Base-by-base conservation (phyloP, 495 filamentous ascomycete species). In the Aspergillus leporis region DNA sequence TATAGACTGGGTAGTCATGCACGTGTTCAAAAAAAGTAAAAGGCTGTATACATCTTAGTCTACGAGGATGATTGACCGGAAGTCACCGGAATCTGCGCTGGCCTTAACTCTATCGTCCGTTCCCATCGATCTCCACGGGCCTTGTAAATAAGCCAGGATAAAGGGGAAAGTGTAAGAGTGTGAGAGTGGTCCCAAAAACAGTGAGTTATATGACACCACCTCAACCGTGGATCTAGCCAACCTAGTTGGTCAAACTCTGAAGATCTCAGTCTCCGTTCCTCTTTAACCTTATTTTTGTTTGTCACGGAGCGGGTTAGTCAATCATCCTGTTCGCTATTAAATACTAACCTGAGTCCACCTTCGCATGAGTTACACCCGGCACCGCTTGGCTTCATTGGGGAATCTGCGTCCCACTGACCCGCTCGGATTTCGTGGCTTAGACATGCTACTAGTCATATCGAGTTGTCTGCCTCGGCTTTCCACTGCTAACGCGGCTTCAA, bases 281-380 rank as follows among this genome's bases (percentile, higher is more conserved):
- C 19, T 47, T 47, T 47, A 47, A 47, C 43, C 43, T 47, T 47
- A 47, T 47, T 47, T 23, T 23, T 47, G 10, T 47, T 23, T 19
- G 19, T 23, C 43, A 13, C 19, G 43, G n/a, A n/a, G n/a, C n/a
- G n/a, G n/a, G n/a, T n/a, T 47, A 43, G 40, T 43, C 16, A 47
- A 47, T 8, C 10, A 6, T 23, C 19, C 16, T 47, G 3, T 6
- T n/a, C 18, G 23, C 18, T 47, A 22, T 4, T n/a, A 23, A 14
- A 41, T 3, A 41, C 38, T 41, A 16, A n/a, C n/a, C 38, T 41
- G 38, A 41, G n/a, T 41, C 38, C 38, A 41, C 38, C 38, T 41
- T 41, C 9, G 43, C 21, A 23, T 47, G 43, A 47, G 43, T 19
- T 47, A 47, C 43, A 47, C 43, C 41, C 34, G 34, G 18, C 14